These are phyloP conservation scores for Hypoxylon sp. DNA, from an alignment of 2,329 filamentous ascomycete species.

Conservation along the genomic window DNA sequence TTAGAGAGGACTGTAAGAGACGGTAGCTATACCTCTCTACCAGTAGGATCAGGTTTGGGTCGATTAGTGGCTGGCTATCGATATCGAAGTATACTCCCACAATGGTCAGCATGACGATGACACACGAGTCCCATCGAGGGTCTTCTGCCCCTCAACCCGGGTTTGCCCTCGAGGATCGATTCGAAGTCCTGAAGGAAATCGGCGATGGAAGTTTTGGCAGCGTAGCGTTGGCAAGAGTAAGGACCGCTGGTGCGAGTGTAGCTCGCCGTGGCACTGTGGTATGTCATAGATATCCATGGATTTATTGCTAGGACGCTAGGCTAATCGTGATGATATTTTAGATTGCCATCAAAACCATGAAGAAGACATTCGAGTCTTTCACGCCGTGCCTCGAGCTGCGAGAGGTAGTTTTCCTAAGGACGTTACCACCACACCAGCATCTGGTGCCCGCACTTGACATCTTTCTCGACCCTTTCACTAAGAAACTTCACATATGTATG, in stretches of 20 bases:
- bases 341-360: constrained; percentile 99
- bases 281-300: constrained; percentile 61
- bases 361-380: constrained; percentile 98
- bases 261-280: constrained; percentile 94
- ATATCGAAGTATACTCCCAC: constrained; percentile 21
- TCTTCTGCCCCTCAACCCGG: constrained; percentile 67
- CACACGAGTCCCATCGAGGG: constrained; percentile 80
- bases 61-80: constrained; percentile 19
- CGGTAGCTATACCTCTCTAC: constrained; percentile 49
- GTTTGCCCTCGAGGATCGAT: constrained; percentile 88
- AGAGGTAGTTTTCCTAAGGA: constrained; percentile 96
- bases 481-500: constrained; percentile 98
- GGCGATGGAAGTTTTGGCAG: constrained; percentile 99
- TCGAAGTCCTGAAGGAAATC: constrained; percentile 97
- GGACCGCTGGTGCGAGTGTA: constrained; percentile 88
- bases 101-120: constrained; percentile 77
- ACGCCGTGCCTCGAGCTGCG: constrained; percentile 90
- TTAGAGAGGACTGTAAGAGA: constrained; percentile 41
- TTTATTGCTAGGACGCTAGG: constrained; percentile 13
- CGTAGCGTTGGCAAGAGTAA: constrained; percentile 90
- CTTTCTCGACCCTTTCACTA: constrained; percentile 95
- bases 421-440: constrained; percentile 88
- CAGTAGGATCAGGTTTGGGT: constrained; percentile 38
- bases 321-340: constrained; percentile 57
- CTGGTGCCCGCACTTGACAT: constrained; percentile 98